Percentiles rank a stretch among this genome's conserved stretches.
phyloP scores from a whole-genome alignment of 805 yeast genomes.

The Hanseniaspora lindneri region DNA sequence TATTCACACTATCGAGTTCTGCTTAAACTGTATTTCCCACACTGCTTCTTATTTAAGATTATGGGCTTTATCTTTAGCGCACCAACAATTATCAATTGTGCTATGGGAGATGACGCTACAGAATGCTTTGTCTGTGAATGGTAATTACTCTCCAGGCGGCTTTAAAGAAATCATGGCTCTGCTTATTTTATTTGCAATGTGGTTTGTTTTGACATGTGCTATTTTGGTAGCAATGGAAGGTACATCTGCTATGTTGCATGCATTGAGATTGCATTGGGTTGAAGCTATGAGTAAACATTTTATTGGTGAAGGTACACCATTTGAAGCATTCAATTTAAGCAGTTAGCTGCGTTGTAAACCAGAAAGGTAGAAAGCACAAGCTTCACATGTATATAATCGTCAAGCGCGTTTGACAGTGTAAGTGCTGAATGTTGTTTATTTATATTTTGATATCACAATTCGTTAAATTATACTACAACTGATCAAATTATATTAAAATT shows the following conservation, averaged over 20 bases:
- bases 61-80: constrained; percentile 96
- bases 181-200: constrained; percentile 77
- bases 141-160: constrained; percentile 33
- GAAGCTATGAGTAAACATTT: constrained; percentile 97
- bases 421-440: too few species aligned
- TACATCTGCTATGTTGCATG: constrained; percentile 96
- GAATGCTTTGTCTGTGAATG: constrained; percentile 46
- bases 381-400: too few species aligned
- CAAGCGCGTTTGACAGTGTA: too few species aligned
- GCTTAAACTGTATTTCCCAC: constrained; percentile 94
- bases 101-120: constrained; percentile 92
- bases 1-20: constrained; percentile 93
- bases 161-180: constrained; percentile 60
- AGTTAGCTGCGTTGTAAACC: constrained; percentile 1
- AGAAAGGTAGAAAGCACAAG: too few species aligned
- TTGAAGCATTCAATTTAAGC: constrained; percentile 72
- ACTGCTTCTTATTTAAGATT: constrained; percentile 92
- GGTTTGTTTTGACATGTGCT: constrained; percentile 86
- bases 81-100: constrained; percentile 89
- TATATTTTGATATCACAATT: too few species aligned
- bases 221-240: constrained; percentile 96
- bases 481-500: too few species aligned
- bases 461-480: too few species aligned
- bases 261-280: constrained; percentile 98
- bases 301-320: constrained; percentile 90